phyloP scores from a whole-genome alignment of 108 stramenopile genomes.

The Conticribra guillardii region DNA sequence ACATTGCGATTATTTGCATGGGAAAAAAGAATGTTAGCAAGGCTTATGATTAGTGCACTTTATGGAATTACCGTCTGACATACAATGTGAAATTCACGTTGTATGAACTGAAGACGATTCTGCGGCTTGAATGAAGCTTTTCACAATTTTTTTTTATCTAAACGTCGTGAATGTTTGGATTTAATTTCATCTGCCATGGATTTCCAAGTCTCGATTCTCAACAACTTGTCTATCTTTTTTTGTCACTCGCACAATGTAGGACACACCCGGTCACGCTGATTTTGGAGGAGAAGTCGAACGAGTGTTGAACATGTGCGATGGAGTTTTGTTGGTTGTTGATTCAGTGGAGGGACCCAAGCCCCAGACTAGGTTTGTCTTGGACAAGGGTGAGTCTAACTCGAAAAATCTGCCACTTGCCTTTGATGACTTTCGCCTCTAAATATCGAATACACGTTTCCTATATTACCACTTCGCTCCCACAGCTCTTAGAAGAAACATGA shows the following conservation, averaged over 20 bases:
- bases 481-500: conserved; percentile 90
- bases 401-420: neutral
- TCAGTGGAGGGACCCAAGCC: conserved; percentile 99
- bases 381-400: conserved; percentile 65
- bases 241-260: conserved; percentile 48
- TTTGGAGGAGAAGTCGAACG: conserved; percentile 99
- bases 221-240: too few relatives aligned
- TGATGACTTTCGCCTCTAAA: neutral
- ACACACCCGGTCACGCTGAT: conserved; percentile 99
- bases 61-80: conserved; percentile 46
- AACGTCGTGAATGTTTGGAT: neutral
- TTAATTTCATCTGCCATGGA: too few relatives aligned
- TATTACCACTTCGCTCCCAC: neutral
- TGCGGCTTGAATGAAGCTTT: conserved; percentile 46
- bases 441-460: neutral
- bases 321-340: conserved; percentile 96
- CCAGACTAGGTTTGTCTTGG: conserved; percentile 97
- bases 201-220: too few relatives aligned
- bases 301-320: conserved; percentile 98
- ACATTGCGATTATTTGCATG: too few relatives aligned
- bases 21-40: neutral
- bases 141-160: neutral
- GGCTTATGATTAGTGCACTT: conserved; percentile 39
- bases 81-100: neutral
- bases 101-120: conserved; percentile 31